Percentiles rank a stretch among this genome's conserved stretches.
These are phyloP conservation scores for Selaginella moellendorffii DNA, from an alignment of 75 land plant species.

Conservation along the genomic window DNA sequence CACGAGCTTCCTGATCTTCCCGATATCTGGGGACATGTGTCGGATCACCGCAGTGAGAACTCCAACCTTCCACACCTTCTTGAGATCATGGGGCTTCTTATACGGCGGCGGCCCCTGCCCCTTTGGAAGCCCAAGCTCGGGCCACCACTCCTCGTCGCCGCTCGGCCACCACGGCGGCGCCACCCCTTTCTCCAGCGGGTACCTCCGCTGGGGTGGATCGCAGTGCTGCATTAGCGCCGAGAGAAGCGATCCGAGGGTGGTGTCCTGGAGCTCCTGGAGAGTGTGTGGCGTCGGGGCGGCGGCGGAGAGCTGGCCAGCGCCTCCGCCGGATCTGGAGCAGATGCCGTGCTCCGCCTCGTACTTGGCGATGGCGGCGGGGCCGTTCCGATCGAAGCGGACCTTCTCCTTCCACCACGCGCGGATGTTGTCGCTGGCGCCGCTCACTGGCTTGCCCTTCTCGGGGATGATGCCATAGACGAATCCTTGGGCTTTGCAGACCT, in stretches of 20 bases:
- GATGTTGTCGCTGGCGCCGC: conserved; percentile 80
- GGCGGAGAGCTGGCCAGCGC: conserved; percentile 13
- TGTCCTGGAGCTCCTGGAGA: conserved; percentile 74
- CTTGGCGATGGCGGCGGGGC: conserved; percentile 78
- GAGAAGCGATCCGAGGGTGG: conserved; percentile 72
- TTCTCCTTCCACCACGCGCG: conserved; percentile 94
- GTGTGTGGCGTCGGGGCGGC: conserved; percentile 38
- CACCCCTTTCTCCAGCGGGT: conserved; percentile 74
- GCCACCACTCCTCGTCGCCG: conserved; percentile 82
- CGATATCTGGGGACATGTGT: conserved; percentile 77
- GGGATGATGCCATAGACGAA: conserved; percentile 83
- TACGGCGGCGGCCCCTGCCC: conserved; percentile 72
- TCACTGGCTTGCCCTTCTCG: conserved; percentile 80
- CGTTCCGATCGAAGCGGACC: conserved; percentile 72
- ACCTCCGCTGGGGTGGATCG: conserved; percentile 80
- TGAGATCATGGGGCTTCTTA: conserved; percentile 78
- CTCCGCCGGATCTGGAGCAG: conserved; percentile 16
- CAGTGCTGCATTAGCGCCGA: conserved; percentile 95
- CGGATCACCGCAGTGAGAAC: conserved; percentile 79
- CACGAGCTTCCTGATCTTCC: conserved; percentile 62
- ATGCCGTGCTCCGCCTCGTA: conserved; percentile 43
- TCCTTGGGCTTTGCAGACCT: conserved; percentile 89
- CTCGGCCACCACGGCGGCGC: conserved; percentile 90
- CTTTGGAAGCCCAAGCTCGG: conserved; percentile 38
- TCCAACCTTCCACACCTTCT: conserved; percentile 72